Evolutionary conservation across 2,329 filamentous ascomycete species (phyloP).

Genomic region (Colletotrichum sp.): DNA sequence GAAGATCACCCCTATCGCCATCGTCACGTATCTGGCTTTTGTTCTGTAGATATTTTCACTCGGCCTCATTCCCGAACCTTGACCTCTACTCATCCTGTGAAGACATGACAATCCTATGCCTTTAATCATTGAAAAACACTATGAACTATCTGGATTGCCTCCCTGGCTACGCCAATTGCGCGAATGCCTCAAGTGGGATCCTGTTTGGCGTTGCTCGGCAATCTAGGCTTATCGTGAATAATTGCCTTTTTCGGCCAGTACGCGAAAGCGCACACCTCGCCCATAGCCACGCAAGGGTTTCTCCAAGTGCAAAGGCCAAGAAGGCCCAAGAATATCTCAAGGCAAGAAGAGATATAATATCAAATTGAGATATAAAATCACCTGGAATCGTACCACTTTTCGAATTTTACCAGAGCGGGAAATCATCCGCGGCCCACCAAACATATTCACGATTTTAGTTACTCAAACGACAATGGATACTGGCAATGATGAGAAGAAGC

Average conservation of each 20-base stretch:
- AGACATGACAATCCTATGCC: no score
- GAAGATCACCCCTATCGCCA: no score
- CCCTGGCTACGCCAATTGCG: not conserved
- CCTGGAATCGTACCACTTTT: not conserved
- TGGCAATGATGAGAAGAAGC: not conserved
- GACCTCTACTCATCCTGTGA: no score
- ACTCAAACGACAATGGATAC: not conserved
- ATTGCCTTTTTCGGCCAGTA: not conserved
- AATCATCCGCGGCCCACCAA: not conserved
- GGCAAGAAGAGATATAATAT: not conserved
- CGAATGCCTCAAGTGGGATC: not conserved
- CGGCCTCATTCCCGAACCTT: no score
- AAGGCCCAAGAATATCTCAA: not conserved
- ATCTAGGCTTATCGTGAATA: not conserved
- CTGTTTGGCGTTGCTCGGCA: not conserved
- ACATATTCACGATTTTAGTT: not conserved
- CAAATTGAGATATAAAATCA: not conserved
- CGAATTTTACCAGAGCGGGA: not conserved
- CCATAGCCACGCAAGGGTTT: not conserved
- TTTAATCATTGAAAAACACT: rapidly evolving
- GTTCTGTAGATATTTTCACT: no score
- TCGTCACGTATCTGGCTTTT: no score
- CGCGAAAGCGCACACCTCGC: not conserved
- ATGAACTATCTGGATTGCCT: not conserved
- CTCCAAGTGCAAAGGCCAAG: not conserved